Evolutionary conservation across 768 basidiomycete species (phyloP).

Genomic region (Hericium erinaceus): DNA sequence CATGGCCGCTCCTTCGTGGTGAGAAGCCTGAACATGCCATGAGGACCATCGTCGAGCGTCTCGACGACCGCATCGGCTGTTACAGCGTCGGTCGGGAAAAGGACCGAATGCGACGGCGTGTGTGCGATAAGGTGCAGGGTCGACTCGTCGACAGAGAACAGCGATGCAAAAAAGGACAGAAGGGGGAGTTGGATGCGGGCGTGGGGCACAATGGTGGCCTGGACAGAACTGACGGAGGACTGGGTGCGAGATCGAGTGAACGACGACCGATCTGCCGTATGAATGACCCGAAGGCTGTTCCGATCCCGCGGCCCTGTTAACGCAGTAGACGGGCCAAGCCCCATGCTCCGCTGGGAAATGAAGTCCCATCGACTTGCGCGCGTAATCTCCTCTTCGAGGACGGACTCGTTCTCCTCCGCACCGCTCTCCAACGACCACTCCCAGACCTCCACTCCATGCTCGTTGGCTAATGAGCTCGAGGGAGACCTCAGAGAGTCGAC

Average conservation of each 20-base stretch:
- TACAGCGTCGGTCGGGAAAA: conserved; percentile 22
- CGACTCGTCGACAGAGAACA: conserved; percentile 30
- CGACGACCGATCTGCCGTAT: conserved; percentile 1
- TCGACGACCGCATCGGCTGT: background rate
- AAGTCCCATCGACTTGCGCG: conserved; percentile 13
- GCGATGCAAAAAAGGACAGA: conserved; percentile 26
- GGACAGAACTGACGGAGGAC: background rate
- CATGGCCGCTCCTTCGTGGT: background rate
- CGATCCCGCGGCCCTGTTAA: background rate
- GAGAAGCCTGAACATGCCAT: background rate
- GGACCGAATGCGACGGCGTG: conserved; percentile 21
- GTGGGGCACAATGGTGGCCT: conserved; percentile 13
- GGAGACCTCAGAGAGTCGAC: background rate
- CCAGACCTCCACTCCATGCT: conserved; percentile 17
- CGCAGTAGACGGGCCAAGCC: background rate
- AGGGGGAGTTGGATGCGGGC: conserved; percentile 27
- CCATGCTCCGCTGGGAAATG: background rate
- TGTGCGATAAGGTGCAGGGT: conserved; percentile 29
- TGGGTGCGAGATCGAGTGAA: background rate
- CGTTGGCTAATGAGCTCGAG: background rate
- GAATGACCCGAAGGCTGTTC: background rate
- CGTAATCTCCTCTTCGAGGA: conserved; percentile 15
- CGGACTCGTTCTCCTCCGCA: conserved; percentile 12
- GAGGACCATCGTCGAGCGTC: background rate
- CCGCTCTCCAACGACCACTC: conserved; percentile 12